Conservation (phyloP, 768 basidiomycete genomes). For the Lactarius trivialis region DNA sequence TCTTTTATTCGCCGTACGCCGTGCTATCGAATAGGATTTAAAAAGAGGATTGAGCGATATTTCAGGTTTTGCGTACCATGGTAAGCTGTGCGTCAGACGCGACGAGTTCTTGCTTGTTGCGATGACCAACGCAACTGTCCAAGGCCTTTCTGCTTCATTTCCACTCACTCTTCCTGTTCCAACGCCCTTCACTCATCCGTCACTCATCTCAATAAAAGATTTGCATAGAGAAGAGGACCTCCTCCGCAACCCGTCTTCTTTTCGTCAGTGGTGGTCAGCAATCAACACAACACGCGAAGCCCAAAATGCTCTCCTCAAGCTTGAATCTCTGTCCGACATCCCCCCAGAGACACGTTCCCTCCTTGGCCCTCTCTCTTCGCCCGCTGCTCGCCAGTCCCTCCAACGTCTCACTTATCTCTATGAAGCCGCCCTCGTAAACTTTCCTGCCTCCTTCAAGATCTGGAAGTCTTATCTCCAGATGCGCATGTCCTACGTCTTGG, state of each 20-base stretch:
- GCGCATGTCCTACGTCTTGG: conserved; percentile 82
- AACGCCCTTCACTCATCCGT: conserved; percentile 67
- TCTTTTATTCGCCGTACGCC: conserved; percentile 59
- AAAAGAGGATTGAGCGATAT: neutral
- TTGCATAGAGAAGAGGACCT: conserved; percentile 91
- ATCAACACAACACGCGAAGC: conserved; percentile 70
- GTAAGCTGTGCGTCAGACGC: neutral
- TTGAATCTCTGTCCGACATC: conserved; percentile 43
- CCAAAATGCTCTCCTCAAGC: conserved; percentile 49
- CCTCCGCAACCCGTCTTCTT: conserved; percentile 82
- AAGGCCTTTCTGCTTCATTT: conserved; percentile 54
- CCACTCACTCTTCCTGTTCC: conserved; percentile 85
- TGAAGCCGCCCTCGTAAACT: conserved; percentile 82
- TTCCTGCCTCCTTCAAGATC: conserved; percentile 87
- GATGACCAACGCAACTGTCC: conserved; percentile 44
- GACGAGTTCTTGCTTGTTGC: conserved; percentile 32
- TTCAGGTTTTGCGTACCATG: conserved; percentile 6
- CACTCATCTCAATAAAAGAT: conserved; percentile 69
- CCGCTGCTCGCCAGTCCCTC: conserved; percentile 64
- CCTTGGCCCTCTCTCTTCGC: conserved; percentile 75
- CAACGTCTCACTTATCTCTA: conserved; percentile 90
- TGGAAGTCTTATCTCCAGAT: conserved; percentile 90
- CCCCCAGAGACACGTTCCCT: conserved; percentile 48
- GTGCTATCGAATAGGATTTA: conserved; percentile 40
- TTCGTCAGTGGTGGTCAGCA: conserved; percentile 89